Evolutionary conservation across 345 rosid species (phyloP), one percentile per base, ranked within the genome.

Genomic region (Tarenaya hassleriana): DNA sequence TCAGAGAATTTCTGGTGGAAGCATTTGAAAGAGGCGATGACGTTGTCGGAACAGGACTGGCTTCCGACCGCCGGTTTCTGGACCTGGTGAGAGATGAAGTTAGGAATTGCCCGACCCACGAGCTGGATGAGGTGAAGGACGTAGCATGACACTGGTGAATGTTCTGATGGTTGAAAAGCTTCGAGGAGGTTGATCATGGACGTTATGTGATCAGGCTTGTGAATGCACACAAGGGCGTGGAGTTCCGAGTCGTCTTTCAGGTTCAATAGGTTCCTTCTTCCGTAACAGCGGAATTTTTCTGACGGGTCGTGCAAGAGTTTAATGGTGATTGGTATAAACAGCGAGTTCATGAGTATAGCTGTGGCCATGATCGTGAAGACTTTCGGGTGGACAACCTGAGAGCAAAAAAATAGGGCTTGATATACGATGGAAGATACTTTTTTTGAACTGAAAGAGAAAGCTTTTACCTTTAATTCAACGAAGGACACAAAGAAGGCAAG

Each of bases 121-220:
- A 77, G 68, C 71, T 82, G 70, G 11, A 70, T 17, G 7, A 82
- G 75, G 47, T 77, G 86, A 56, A 76, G 77, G 10, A 61, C 90
- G 52, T 66, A 41, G 32, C 77, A 64, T 1, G 12, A 7, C 10
- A 77, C 0, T 4, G 76, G 78, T 18, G 58, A 46, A 1, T 75
- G 71, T 39, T 37, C 52, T 0, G 71, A 39, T 2, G 84, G 72
- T 4, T 41, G 46, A 8, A 41, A 56, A 3, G 63, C 32, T 19
- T 52, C 62, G 1, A 82, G 56, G 10, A 82, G 50, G 13, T 58
- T 68, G 33, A 70, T 65, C 17, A 52, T 41, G 0, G 73, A 15
- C 7, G 41, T 37, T 21, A 76, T 70, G 51, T 78, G 50, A 15
- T 66, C 68, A 8, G 75, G 73, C 41, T 62, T 50, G 41, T 76